Evolutionary conservation across 73 alveolate genomes (phyloP).

Genomic region (Blepharisma japonicum): DNA sequence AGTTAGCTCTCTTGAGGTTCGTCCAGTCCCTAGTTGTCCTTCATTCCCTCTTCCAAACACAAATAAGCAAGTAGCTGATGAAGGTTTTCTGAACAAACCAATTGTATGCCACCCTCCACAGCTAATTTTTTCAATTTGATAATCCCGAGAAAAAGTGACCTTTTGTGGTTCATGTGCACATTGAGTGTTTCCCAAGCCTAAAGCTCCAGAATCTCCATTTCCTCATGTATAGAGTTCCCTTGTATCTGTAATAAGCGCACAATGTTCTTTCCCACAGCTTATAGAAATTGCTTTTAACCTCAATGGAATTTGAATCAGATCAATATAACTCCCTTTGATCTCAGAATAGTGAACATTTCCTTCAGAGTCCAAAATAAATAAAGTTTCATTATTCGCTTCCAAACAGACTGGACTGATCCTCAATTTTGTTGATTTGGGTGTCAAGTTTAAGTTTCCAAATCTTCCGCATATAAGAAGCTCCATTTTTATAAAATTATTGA

Average conservation of each 20-base stretch:
- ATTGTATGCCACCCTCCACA: not conserved
- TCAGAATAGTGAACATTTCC: too few species aligned
- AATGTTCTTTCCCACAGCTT: not conserved
- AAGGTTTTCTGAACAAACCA: not conserved
- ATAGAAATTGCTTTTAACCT: not conserved
- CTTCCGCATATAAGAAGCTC: too few species aligned
- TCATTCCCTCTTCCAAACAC: not conserved
- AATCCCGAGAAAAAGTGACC: not conserved
- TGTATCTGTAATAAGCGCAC: not conserved
- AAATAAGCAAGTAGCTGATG: not conserved
- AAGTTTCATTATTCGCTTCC: too few species aligned
- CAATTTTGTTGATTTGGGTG: too few species aligned
- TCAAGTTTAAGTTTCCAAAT: too few species aligned
- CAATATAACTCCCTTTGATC: too few species aligned
- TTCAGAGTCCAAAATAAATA: too few species aligned
- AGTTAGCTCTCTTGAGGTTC: not conserved
- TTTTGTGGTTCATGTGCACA: not conserved
- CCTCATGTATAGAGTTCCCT: conserved; percentile 6
- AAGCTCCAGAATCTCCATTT: conserved; percentile 1
- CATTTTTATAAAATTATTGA: too few species aligned
- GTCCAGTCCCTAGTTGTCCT: conserved; percentile 5
- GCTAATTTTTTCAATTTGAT: not conserved
- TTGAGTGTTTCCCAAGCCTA: not conserved
- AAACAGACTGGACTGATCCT: too few species aligned
- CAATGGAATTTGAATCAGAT: too few species aligned